A percentile compares a stretch with the other conserved stretches of the same genome.
Conservation (phyloP, 2,329 filamentous ascomycete species). For the Rutstroemia sydowiana region DNA sequence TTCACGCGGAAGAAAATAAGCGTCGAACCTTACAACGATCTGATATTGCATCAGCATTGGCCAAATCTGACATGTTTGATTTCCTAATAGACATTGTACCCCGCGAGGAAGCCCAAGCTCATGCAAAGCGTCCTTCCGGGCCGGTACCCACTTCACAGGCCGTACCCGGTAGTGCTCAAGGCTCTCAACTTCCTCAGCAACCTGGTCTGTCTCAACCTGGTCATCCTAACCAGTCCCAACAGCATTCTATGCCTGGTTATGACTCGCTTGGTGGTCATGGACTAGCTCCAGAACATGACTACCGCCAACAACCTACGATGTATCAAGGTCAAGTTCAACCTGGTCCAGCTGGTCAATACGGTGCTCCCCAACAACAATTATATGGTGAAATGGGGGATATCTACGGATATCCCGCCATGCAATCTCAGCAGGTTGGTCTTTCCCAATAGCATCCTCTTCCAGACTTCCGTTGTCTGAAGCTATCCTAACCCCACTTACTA, state of each 20-base stretch:
- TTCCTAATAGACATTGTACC: conserved; percentile 99
- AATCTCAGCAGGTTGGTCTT: conserved; percentile 68
- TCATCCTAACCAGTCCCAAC: conserved; percentile 43
- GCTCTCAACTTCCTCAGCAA: conserved; percentile 45
- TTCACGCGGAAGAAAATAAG: conserved; percentile 98
- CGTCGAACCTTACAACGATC: conserved; percentile 88
- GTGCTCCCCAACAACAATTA: conserved; percentile 68
- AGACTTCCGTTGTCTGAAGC: conserved; percentile 3
- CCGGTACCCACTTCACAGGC: conserved; percentile 37
- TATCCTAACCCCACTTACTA: conserved; percentile 15
- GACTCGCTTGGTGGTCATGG: conserved; percentile 53
- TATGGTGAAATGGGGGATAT: conserved; percentile 77
- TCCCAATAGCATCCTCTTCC: background rate
- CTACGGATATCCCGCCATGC: conserved; percentile 76
- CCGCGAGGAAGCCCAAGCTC: conserved; percentile 81
- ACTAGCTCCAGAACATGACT: conserved; percentile 64
- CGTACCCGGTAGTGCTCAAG: conserved; percentile 41
- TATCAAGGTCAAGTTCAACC: conserved; percentile 74
- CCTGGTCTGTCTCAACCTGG: conserved; percentile 37
- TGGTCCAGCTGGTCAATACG: conserved; percentile 64
- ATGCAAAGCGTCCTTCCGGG: conserved; percentile 64
- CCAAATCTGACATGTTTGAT: conserved; percentile 99
- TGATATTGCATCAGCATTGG: conserved; percentile 90
- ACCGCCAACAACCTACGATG: conserved; percentile 72
- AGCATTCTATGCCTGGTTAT: conserved; percentile 55